These are phyloP conservation scores for Yamadazyma philogaea DNA, from an alignment of 805 yeast species.

Conservation along the genomic window DNA sequence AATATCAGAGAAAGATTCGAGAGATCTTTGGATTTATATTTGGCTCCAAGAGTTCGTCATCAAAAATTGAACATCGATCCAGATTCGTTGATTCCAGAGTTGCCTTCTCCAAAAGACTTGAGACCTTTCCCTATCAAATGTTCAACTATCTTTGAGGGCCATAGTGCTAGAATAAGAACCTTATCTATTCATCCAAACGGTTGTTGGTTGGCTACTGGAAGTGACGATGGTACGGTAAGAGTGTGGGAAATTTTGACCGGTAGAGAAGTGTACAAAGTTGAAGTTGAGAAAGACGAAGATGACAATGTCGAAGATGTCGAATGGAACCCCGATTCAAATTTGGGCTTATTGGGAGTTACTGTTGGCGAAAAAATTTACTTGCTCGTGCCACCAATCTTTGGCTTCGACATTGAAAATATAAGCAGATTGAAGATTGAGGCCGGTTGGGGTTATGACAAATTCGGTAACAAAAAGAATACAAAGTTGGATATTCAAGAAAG, in stretches of 20 bases:
- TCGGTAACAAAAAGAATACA: slow-evolving; percentile 47
- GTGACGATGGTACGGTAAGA: slow-evolving; percentile 93
- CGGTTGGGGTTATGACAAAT: slow-evolving; percentile 85
- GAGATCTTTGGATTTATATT: slow-evolving; percentile 85
- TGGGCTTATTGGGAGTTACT: slow-evolving; percentile 80
- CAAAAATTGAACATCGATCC: slow-evolving; percentile 92
- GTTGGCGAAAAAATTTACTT: slow-evolving; percentile 79
- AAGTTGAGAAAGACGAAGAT: slow-evolving; percentile 41
- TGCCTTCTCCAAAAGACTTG: slow-evolving; percentile 94
- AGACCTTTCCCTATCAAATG: slow-evolving; percentile 94
- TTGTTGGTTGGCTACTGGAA: slow-evolving; percentile 94
- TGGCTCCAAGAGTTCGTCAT: slow-evolving; percentile 94
- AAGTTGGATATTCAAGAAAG: slow-evolving; percentile 38
- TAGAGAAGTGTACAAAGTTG: slow-evolving; percentile 78
- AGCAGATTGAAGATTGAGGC: slow-evolving; percentile 77
- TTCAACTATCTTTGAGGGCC: slow-evolving; percentile 83
- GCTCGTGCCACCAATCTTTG: slow-evolving; percentile 87
- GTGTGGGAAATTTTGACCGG: slow-evolving; percentile 98
- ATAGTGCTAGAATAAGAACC: slow-evolving; percentile 75
- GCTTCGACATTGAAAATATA: slow-evolving; percentile 77
- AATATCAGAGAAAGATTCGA: slow-evolving; percentile 88
- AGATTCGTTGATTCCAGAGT: slow-evolving; percentile 89
- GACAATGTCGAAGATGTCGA: slow-evolving; percentile 78
- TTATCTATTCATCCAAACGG: slow-evolving; percentile 86
- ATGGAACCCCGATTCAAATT: slow-evolving; percentile 80